These are phyloP conservation scores for Phytopythium mirpurense DNA, from an alignment of 352 stramenopile species.

Conservation along the genomic window DNA sequence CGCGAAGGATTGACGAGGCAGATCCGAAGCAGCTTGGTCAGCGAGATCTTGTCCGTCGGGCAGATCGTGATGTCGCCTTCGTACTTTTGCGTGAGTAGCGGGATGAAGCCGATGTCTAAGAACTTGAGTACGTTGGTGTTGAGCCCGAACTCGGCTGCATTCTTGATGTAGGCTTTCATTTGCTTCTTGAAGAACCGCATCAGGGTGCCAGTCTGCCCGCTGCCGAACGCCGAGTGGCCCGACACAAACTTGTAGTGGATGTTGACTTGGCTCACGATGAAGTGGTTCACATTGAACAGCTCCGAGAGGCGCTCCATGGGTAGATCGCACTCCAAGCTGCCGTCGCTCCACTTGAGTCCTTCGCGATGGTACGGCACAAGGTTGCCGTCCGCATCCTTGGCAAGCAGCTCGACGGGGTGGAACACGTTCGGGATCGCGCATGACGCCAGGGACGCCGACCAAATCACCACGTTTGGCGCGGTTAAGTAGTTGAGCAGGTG, in stretches of 20 bases:
- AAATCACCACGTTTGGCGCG: slow-evolving; percentile 97
- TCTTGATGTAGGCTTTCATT: slow-evolving; percentile 89
- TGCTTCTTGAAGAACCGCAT: slow-evolving; percentile 95
- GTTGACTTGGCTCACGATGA: slow-evolving; percentile 96
- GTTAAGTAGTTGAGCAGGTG: slow-evolving; percentile 98
- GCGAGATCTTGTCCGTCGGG: slow-evolving; percentile 86
- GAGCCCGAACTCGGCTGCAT: slow-evolving; percentile 78
- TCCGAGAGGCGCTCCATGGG: slow-evolving; percentile 95
- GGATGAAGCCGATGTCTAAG: slow-evolving; percentile 75
- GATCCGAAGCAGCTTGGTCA: slow-evolving; percentile 73
- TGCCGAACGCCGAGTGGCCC: slow-evolving; percentile 61
- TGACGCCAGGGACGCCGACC: slow-evolving; percentile 93
- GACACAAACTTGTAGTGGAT: slow-evolving; percentile 86
- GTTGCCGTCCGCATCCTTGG: slow-evolving; percentile 90
- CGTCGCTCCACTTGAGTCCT: slow-evolving; percentile 93
- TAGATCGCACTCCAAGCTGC: slow-evolving; percentile 91
- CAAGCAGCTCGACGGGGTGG: slow-evolving; percentile 91
- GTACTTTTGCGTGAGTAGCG: slow-evolving; percentile 92
- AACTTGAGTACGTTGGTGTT: slow-evolving; percentile 84
- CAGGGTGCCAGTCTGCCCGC: slow-evolving; percentile 75
- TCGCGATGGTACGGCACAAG: slow-evolving; percentile 79
- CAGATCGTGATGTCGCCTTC: slow-evolving; percentile 98
- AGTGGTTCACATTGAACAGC: slow-evolving; percentile 99
- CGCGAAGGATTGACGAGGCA: slow-evolving; percentile 78
- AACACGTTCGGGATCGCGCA: slow-evolving; percentile 95